These are phyloP conservation scores for Fusarium albidum DNA, from an alignment of 2,329 filamentous ascomycete genomes.

Conservation along the genomic window DNA sequence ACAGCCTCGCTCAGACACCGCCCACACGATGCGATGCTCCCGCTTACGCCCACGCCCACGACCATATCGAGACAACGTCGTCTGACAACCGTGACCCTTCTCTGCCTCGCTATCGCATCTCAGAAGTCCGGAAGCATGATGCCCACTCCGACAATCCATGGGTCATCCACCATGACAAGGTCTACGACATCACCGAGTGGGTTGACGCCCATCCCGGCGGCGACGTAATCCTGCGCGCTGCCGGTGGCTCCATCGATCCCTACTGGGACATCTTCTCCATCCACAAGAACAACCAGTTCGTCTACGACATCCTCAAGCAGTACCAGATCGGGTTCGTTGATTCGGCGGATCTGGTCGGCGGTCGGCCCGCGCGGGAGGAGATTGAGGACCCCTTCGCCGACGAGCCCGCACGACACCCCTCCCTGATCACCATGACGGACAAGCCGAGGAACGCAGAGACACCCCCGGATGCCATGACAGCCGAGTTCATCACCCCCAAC, in stretches of 20 bases:
- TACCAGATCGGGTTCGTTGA: constrained; percentile 71
- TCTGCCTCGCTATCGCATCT: constrained; percentile 58
- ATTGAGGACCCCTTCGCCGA: constrained; percentile 68
- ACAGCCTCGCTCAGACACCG: constrained; percentile 23
- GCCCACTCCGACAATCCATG: constrained; percentile 63
- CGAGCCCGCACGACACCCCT: constrained; percentile 61
- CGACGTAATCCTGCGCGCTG: constrained; percentile 72
- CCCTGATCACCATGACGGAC: constrained; percentile 59
- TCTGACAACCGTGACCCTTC: constrained; percentile 47
- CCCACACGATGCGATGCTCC: constrained; percentile 33
- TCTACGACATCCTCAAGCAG: constrained; percentile 70
- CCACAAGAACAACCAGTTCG: constrained; percentile 69
- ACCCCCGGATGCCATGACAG: constrained; percentile 56
- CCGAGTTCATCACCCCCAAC: constrained; percentile 62
- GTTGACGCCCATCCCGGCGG: constrained; percentile 71
- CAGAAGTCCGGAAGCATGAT: constrained; percentile 62
- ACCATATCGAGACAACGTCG: background rate
- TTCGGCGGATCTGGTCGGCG: constrained; percentile 64
- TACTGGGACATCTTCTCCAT: constrained; percentile 78
- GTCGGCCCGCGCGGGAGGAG: constrained; percentile 58
- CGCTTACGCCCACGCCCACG: too few species aligned
- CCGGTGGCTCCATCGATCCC: constrained; percentile 69
- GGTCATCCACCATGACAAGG: constrained; percentile 70
- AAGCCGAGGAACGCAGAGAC: constrained; percentile 71
- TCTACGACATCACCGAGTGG: constrained; percentile 78